Base-by-base conservation (phyloP, 169 alveolate species). In the Neospora caninum region DNA sequence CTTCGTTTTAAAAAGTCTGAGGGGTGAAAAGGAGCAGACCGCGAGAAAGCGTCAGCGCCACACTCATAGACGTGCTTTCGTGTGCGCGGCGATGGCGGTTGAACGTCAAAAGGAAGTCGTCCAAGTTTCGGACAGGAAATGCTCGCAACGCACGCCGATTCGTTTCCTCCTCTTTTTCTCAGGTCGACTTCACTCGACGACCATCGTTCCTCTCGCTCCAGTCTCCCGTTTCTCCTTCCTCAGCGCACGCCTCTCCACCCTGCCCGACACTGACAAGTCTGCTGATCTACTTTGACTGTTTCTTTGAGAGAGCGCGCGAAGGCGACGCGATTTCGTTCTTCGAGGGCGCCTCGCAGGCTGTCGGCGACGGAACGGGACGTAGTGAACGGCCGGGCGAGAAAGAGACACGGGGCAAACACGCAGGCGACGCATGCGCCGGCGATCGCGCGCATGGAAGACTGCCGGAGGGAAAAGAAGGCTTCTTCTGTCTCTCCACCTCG, bases 211-310 rank as follows among this genome's bases (percentile, higher is more conserved):
- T 6, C 45, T 20, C 86, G 4, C 22, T 34, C 39, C 82, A 6
- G 16, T 69, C 82, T 6, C 18, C 82, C 22, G 4, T 20, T 18
- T 69, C 82, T 6, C 18, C 82, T 18, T 69, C 39, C 34, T 69
- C 88, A 0, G 54, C 89, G 53, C 64, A 6, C 29, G 31, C 53
- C 22, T 64, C 69, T 9, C n/a, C 67, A 7, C 13, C 93, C 38
- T 58, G 67, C 38, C 36, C 80, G 20, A 69, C 41, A 0, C 31
- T 39, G 31, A 89, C 80, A n/a, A 89, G 78, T 22, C 70, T 89
- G n/a, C 88, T 89, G 45, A 4, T 89, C 41, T 89, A 89, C 88
- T 89, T 89, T 34, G 93, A 89, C 78, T 89, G 93, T n/a, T 73
- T 89, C 69, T 89, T 89, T 34, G 93, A 89, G 73, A 7, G 73